These are phyloP conservation scores for Diaporthe capsici DNA, from an alignment of 2,329 filamentous ascomycete species.

Conservation along the genomic window DNA sequence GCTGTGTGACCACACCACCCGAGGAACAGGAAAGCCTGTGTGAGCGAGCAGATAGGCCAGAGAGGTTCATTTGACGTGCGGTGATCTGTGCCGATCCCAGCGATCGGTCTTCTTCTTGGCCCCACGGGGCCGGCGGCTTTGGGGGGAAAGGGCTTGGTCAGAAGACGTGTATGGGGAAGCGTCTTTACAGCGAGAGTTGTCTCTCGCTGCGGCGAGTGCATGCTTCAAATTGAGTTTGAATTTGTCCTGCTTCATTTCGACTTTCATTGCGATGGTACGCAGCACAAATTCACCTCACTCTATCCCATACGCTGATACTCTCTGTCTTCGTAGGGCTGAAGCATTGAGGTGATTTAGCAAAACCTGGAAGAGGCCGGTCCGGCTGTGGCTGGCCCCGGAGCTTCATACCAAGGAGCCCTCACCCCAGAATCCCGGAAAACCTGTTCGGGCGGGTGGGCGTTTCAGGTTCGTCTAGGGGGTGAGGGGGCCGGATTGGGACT, in stretches of 20 bases:
- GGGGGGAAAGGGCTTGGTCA: too few relatives aligned
- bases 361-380: slow-evolving; percentile 4
- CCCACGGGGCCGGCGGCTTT: slow-evolving; percentile 8
- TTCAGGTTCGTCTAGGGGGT: slow-evolving; percentile 14
- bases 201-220: background rate
- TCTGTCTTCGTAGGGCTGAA: slow-evolving; percentile 16
- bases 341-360: slow-evolving; percentile 8
- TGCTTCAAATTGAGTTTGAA: background rate
- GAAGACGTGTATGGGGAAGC: background rate
- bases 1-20: slow-evolving; percentile 16
- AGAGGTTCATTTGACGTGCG: slow-evolving; percentile 15
- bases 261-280: background rate
- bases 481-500: background rate
- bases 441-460: slow-evolving; percentile 16
- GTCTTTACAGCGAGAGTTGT: background rate
- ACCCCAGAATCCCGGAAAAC: slow-evolving; percentile 3
- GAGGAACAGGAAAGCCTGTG: background rate
- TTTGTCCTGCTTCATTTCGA: background rate
- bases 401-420: background rate
- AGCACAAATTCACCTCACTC: background rate
- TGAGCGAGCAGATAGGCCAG: background rate
- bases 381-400: slow-evolving; percentile 6
- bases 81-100: slow-evolving; percentile 23
- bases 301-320: background rate
- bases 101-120: slow-evolving; percentile 15